Base-by-base conservation (phyloP, 2,329 filamentous ascomycete genomes). In the Epichloe sylvatica region DNA sequence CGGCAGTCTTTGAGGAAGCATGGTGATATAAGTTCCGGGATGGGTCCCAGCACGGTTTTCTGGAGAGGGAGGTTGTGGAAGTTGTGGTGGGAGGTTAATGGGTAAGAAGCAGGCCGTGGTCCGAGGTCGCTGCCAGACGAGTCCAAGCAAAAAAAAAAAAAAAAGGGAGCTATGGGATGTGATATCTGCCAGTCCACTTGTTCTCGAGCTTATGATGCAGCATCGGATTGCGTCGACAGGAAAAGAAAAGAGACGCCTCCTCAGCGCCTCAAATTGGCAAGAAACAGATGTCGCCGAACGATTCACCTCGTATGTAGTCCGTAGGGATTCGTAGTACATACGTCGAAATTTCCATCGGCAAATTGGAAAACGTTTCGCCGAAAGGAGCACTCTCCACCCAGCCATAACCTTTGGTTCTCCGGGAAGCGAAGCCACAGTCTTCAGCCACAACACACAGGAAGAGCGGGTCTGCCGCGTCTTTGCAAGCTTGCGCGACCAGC, bases 1-100 rank as follows among this genome's bases (percentile, higher is more conserved):
- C 46, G 60, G 57, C 23, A 66, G 47, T 45, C 61, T 56, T 49
- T 57, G 55, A 45, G 62, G 60, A 15, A 67, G 54, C 65, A 67
- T 67, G 37, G 15, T 57, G 37, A 17, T 5, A 9, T 15, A 35
- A 23, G 7, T n/a, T 41, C 11, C n/a, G 33, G 3, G 12, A 17
- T 25, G 39, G 12, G 4, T 25, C 2, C n/a, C 21, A 12, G 13
- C 12, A 41, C 39, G 19, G 39, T 25, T 9, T 9, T 15, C 3
- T 41, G 17, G 38, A 8, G 11, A 23, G 8, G 11, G 4, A 23
- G 17, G 19, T n/a, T 34, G 43, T 12, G 23, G 23, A 25, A 25
- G 23, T 8, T 25, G 23, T 25, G 23, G 19, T 33, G 6, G 42
- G n/a, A 9, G 17, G 19, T n/a, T 37, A 1, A 23, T 11, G 2